Conservation (phyloP, 1,139 yeast genomes). For the Trichomonascaceae sp. region DNA sequence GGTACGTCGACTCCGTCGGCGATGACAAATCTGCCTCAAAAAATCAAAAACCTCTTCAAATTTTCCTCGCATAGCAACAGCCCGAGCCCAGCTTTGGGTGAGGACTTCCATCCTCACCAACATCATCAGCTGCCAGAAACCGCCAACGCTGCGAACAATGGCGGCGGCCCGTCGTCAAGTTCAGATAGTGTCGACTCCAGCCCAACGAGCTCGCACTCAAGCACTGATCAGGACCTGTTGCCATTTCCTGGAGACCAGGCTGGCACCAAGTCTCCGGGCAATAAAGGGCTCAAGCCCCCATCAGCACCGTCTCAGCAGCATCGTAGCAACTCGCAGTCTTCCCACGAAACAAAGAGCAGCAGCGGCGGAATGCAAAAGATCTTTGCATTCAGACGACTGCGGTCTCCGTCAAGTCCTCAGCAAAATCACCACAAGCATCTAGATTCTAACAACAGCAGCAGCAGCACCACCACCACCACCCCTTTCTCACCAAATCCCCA, state of each 20-base stretch:
- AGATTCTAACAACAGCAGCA: constrained; percentile 4
- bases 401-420: constrained; percentile 28
- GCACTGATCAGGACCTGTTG: constrained; percentile 6
- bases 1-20: constrained; percentile 3
- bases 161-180: neutral
- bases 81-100: too few relatives aligned
- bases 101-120: too few relatives aligned
- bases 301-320: constrained; percentile 2
- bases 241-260: constrained; percentile 6
- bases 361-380: too few relatives aligned
- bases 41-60: constrained; percentile 20
- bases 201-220: too few relatives aligned
- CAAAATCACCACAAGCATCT: too few relatives aligned
- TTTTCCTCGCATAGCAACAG: constrained; percentile 11
- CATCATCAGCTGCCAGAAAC: too few relatives aligned
- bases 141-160: constrained; percentile 2
- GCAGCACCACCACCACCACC: constrained; percentile 17
- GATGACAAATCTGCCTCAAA: constrained; percentile 10
- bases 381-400: constrained; percentile 22
- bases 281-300: constrained; percentile 4
- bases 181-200: constrained; percentile 1
- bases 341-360: constrained; percentile 5
- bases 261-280: constrained; percentile 2
- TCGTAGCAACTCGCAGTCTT: constrained; percentile 2
- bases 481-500: constrained; percentile 4